These are phyloP conservation scores for Tephrocybe rancida DNA, from an alignment of 768 basidiomycete genomes.

Conservation along the genomic window DNA sequence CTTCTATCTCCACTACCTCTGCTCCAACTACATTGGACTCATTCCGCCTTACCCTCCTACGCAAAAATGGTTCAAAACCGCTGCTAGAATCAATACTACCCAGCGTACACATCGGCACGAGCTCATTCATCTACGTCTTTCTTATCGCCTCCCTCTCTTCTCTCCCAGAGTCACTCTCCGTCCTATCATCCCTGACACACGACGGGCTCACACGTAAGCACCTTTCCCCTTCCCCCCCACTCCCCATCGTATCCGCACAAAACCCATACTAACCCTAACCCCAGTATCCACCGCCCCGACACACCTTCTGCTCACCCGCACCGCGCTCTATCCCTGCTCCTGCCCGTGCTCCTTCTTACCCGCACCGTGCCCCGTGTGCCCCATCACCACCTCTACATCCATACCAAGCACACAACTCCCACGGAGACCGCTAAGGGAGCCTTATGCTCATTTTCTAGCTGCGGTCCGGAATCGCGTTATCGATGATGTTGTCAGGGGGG, in stretches of 20 bases:
- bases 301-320: conserved; percentile 41
- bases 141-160: no score
- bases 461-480: conserved; percentile 60
- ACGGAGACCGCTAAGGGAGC: conserved; percentile 41
- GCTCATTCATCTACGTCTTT: conserved; percentile 44
- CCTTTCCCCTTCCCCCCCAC: conserved; percentile 50
- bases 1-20: not conserved
- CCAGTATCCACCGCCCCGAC: conserved; percentile 28
- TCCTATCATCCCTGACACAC: not conserved
- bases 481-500: conserved; percentile 52
- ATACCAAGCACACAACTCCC: conserved; percentile 35
- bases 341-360: conserved; percentile 39
- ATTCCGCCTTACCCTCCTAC: conserved; percentile 21
- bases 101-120: conserved; percentile 47
- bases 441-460: conserved; percentile 56
- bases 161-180: no score
- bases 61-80: conserved; percentile 31
- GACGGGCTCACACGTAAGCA: no score
- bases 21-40: not conserved
- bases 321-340: conserved; percentile 56
- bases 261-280: conserved; percentile 34
- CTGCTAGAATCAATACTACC: conserved; percentile 55
- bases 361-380: conserved; percentile 42
- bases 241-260: conserved; percentile 31
- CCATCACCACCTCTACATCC: conserved; percentile 18